These are phyloP conservation scores for Sextonia rubra DNA, from an alignment of 164 flowering plant species.

Conservation along the genomic window DNA sequence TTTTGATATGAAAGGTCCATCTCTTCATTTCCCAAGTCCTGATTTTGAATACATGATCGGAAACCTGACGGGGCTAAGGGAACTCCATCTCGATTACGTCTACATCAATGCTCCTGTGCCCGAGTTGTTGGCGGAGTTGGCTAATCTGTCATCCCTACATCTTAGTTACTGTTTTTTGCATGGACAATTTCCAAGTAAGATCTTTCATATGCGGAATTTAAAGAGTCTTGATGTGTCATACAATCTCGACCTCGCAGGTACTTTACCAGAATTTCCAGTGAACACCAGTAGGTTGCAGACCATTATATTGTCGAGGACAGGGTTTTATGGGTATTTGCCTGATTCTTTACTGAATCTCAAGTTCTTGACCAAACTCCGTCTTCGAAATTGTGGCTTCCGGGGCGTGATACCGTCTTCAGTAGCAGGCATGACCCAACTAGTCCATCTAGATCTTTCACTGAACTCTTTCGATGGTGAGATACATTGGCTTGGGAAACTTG, in stretches of 20 bases:
- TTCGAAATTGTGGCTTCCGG: conserved; percentile 21
- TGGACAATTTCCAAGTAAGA: neutral
- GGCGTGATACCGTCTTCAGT: conserved; percentile 40
- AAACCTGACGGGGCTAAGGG: conserved; percentile 22
- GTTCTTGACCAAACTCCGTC: conserved; percentile 23
- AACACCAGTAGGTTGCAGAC: conserved; percentile 17
- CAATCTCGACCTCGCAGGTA: conserved; percentile 25
- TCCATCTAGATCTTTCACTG: conserved; percentile 35
- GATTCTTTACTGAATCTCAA: conserved; percentile 29
- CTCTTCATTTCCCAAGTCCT: neutral
- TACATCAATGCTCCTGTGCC: conserved; percentile 4
- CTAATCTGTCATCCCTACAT: neutral
- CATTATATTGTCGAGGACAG: conserved; percentile 22
- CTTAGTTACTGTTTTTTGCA: neutral
- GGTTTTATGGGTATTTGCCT: conserved; percentile 34
- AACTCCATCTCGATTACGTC: conserved; percentile 36
- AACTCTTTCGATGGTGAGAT: conserved; percentile 22
- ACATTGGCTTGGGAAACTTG: conserved; percentile 1
- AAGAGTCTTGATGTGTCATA: conserved; percentile 17
- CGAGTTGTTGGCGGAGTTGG: neutral
- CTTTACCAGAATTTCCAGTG: conserved; percentile 31
- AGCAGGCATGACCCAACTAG: conserved; percentile 24
- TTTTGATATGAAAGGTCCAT: no score
- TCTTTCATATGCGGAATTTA: conserved; percentile 16
- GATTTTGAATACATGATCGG: neutral